These are phyloP conservation scores for Chlorella sp. DNA, from an alignment of 139 green algal genomes.

Conservation along the genomic window DNA sequence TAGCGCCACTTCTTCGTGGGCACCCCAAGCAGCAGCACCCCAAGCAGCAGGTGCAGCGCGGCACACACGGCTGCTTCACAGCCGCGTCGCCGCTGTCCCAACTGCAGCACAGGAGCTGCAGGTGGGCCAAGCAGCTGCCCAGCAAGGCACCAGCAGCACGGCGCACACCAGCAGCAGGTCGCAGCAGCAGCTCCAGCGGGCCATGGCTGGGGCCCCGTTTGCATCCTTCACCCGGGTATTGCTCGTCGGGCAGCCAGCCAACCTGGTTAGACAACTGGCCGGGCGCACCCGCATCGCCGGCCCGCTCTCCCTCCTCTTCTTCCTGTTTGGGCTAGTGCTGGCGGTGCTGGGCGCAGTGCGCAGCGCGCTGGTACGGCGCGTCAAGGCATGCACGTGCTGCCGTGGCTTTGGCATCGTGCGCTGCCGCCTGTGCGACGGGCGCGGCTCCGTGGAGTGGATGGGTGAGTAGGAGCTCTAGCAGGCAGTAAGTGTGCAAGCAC, in stretches of 20 bases:
- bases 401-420: constrained; percentile 38
- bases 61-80: too few relatives aligned
- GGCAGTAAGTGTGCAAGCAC: too few relatives aligned
- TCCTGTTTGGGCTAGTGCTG: constrained; percentile 28
- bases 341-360: constrained; percentile 33
- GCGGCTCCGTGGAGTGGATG: constrained; percentile 33
- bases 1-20: too few relatives aligned
- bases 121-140: too few relatives aligned
- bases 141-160: too few relatives aligned
- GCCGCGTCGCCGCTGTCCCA: too few relatives aligned
- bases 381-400: constrained; percentile 38
- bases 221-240: constrained; percentile 6
- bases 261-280: not conserved
- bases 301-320: constrained; percentile 37
- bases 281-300: constrained; percentile 20
- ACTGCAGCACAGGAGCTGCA: too few relatives aligned
- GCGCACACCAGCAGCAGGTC: too few relatives aligned
- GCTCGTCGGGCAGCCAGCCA: constrained; percentile 19
- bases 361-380: constrained; percentile 19
- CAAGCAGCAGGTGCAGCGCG: too few relatives aligned
- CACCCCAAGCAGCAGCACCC: too few relatives aligned
- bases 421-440: constrained; percentile 40
- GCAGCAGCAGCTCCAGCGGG: too few relatives aligned
- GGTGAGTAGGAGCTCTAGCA: constrained; percentile 18
- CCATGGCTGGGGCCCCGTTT: not conserved